phyloP scores from a whole-genome alignment of 441 rosid genomes.

The Hura crepitans region DNA sequence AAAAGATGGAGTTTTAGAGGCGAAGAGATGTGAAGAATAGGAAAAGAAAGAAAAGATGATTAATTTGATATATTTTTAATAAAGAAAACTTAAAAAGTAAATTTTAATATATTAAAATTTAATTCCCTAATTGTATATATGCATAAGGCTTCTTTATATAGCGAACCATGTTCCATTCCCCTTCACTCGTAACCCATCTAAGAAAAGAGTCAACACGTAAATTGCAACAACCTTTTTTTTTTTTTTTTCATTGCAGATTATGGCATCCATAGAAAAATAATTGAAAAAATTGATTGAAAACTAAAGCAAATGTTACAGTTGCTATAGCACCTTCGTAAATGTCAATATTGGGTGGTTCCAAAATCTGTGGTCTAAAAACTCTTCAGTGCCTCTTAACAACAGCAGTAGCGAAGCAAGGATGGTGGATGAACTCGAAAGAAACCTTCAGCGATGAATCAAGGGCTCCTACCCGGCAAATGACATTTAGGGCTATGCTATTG shows the following conservation, averaged over 20 bases:
- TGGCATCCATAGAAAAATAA: constrained; percentile 17
- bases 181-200: too few species aligned
- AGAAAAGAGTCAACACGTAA: too few species aligned
- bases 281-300: constrained; percentile 18
- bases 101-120: too few species aligned
- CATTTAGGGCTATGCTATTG: constrained; percentile 64
- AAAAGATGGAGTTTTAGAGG: too few species aligned
- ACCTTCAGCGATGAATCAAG: constrained; percentile 75
- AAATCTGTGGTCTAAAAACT: constrained; percentile 35
- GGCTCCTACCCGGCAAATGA: constrained; percentile 54
- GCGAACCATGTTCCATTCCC: too few species aligned
- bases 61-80: too few species aligned
- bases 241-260: constrained; percentile 16
- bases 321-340: constrained; percentile 28
- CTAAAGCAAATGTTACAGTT: constrained; percentile 34
- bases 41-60: too few species aligned
- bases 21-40: too few species aligned
- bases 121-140: too few species aligned
- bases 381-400: constrained; percentile 80
- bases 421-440: constrained; percentile 77
- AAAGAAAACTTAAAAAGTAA: too few species aligned
- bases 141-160: too few species aligned
- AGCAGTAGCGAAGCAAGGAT: constrained; percentile 88
- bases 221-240: too few species aligned
- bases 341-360: constrained; percentile 21